A percentile compares a stretch with the other conserved stretches of the same genome.
These are phyloP conservation scores for Nyctanthes arbortristis DNA, from an alignment of 257 asterid genomes.

Conservation along the genomic window DNA sequence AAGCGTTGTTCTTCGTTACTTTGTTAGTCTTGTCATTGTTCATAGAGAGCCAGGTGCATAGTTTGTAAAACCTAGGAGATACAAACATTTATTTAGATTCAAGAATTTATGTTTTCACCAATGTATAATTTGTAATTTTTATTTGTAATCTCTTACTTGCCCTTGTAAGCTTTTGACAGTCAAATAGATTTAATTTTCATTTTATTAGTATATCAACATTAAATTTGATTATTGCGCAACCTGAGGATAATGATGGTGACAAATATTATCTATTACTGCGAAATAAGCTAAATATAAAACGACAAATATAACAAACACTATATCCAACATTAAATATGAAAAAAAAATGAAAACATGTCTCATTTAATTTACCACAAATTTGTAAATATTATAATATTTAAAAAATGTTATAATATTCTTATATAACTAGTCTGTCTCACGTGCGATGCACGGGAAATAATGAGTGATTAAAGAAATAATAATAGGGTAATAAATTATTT, in stretches of 20 bases:
- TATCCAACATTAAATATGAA: too few relatives aligned
- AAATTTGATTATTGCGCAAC: background rate
- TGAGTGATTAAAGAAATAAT: too few relatives aligned
- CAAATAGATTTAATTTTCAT: background rate
- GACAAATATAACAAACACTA: too few relatives aligned
- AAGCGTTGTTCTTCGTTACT: constrained; percentile 36
- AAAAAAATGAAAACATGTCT: too few relatives aligned
- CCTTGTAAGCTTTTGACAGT: background rate
- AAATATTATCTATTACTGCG: too few relatives aligned
- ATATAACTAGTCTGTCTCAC: too few relatives aligned
- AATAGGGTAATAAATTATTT: too few relatives aligned
- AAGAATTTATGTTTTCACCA: constrained; percentile 12
- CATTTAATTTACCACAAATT: too few relatives aligned
- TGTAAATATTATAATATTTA: too few relatives aligned
- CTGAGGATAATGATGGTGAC: background rate
- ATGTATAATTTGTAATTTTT: constrained; percentile 16
- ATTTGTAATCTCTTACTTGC: background rate
- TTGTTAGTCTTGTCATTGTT: background rate
- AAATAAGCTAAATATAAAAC: too few relatives aligned
- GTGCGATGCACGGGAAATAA: too few relatives aligned
- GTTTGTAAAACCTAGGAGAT: background rate
- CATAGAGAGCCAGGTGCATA: background rate
- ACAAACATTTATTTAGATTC: background rate
- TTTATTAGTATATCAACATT: background rate
- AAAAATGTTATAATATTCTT: too few relatives aligned